These are phyloP conservation scores for Colletotrichum kahawae DNA, from an alignment of 2,329 filamentous ascomycete species.

Conservation along the genomic window DNA sequence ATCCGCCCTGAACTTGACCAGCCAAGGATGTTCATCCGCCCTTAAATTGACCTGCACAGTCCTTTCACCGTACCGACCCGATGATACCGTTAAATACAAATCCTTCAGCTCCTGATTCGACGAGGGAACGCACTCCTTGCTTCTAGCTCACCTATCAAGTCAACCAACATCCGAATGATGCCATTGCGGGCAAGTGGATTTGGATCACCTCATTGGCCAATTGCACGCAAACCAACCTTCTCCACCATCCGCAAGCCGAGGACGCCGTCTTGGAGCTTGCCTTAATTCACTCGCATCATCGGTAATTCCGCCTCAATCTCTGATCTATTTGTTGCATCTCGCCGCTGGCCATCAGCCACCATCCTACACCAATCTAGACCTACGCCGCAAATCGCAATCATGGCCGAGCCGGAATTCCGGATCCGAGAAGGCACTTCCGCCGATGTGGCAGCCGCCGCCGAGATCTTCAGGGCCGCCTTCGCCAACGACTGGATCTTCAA, in stretches of 20 bases:
- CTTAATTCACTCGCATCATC: background rate
- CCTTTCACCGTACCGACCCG: background rate
- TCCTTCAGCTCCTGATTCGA: background rate
- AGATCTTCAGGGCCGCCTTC: conserved; percentile 35
- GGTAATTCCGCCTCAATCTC: background rate
- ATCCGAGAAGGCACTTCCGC: conserved; percentile 35
- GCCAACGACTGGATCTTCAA: conserved; percentile 33
- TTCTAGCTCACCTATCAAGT: background rate
- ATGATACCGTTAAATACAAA: background rate
- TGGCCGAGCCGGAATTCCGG: conserved; percentile 23
- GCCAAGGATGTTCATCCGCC: background rate
- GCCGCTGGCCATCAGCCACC: background rate
- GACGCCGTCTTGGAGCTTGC: background rate
- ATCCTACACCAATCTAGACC: background rate
- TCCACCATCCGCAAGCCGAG: background rate
- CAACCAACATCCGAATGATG: background rate
- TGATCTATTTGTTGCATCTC: background rate
- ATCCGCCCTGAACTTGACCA: background rate
- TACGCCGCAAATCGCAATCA: background rate
- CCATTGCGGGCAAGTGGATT: background rate
- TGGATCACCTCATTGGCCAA: background rate
- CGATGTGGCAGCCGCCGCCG: conserved; percentile 30
- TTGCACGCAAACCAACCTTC: background rate
- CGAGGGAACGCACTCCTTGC: background rate
- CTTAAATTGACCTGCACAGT: background rate